Percentiles rank a stretch among this genome's conserved stretches.
phyloP scores from a whole-genome alignment of 208 protist genomes.

The Vickermania ingenoplastis region DNA sequence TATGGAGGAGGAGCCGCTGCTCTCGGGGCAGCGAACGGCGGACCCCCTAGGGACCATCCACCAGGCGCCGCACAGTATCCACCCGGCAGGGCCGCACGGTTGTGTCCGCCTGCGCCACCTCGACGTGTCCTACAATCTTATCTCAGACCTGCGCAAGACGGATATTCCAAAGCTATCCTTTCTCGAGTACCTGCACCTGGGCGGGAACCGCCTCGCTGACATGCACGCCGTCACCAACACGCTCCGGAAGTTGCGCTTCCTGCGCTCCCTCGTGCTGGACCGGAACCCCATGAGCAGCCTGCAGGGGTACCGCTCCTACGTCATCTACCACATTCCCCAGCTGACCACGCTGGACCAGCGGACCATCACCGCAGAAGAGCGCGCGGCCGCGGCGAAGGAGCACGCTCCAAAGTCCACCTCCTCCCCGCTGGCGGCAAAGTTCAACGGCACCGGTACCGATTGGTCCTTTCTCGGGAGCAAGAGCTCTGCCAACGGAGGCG shows the following conservation, averaged over 20 bases:
- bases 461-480: not conserved
- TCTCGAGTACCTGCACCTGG: slow-evolving; percentile 53
- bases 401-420: not conserved
- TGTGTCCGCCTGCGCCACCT: slow-evolving; percentile 48
- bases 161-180: slow-evolving; percentile 37
- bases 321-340: slow-evolving; percentile 48
- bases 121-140: slow-evolving; percentile 23
- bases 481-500: not conserved
- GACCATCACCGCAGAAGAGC: slow-evolving; percentile 37
- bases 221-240: slow-evolving; percentile 19
- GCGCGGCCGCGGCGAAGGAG: slow-evolving; percentile 12
- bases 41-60: slow-evolving; percentile 7
- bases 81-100: slow-evolving; percentile 12
- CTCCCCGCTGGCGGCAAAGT: not conserved
- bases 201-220: slow-evolving; percentile 48
- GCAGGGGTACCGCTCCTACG: slow-evolving; percentile 43
- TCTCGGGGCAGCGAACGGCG: not conserved
- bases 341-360: slow-evolving; percentile 58
- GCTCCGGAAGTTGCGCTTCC: slow-evolving; percentile 32
- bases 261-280: slow-evolving; percentile 50
- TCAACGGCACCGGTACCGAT: not conserved
- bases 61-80: slow-evolving; percentile 9
- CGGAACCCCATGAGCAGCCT: slow-evolving; percentile 63
- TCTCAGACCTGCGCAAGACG: slow-evolving; percentile 26
- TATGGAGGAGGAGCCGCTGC: not conserved